Conservation (phyloP, 192 early-diverging fungal species). For the Rhizophagus clarus region DNA sequence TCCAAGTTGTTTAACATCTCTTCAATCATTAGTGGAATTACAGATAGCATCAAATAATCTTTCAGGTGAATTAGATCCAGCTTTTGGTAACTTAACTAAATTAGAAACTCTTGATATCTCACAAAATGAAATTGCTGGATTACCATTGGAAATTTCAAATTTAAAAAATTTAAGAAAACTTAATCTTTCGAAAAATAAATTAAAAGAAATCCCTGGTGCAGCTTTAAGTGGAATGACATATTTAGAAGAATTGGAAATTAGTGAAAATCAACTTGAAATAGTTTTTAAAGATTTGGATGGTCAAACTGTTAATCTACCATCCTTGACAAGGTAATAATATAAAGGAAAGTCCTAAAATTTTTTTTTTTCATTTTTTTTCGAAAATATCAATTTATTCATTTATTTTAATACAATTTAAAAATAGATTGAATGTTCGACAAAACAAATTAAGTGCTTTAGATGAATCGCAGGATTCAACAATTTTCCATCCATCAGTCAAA, state of each 20-base stretch:
- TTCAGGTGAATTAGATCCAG: conserved; percentile 36
- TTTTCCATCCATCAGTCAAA: conserved; percentile 36
- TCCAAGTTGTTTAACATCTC: conserved; percentile 39
- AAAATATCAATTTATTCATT: too few species aligned
- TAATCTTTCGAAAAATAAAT: conserved; percentile 45
- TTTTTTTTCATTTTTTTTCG: conserved; percentile 25
- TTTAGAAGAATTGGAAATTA: conserved; percentile 46
- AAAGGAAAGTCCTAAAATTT: neutral
- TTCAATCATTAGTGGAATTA: conserved; percentile 38
- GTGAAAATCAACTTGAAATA: conserved; percentile 38
- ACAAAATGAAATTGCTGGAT: conserved; percentile 38
- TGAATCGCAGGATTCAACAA: conserved; percentile 15
- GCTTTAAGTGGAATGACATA: conserved; percentile 45
- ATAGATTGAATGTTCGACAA: conserved; percentile 37
- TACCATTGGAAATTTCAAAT: conserved; percentile 43
- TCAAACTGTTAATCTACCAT: conserved; percentile 1
- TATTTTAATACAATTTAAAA: neutral
- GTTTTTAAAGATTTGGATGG: conserved; percentile 38
- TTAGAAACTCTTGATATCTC: conserved; percentile 47
- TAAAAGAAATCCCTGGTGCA: conserved; percentile 38
- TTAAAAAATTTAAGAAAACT: conserved; percentile 43
- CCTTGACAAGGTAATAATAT: neutral
- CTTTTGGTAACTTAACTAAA: conserved; percentile 37
- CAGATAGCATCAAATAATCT: conserved; percentile 45
- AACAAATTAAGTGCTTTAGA: conserved; percentile 38